Evolutionary conservation across 2,329 filamentous ascomycete species (phyloP).

Genomic region (Trichophyton rubrum): DNA sequence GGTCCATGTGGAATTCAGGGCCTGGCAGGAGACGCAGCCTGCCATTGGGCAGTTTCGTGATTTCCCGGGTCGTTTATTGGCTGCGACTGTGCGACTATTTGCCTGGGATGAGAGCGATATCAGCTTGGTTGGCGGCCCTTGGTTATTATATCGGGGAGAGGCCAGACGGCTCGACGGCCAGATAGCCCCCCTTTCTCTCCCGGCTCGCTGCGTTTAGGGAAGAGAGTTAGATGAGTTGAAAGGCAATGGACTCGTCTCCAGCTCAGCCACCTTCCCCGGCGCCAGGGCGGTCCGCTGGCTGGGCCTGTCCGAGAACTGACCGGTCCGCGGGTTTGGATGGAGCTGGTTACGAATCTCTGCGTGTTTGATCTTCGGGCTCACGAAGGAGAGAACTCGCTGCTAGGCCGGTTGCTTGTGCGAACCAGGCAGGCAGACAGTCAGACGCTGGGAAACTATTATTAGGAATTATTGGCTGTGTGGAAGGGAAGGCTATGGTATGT

Average conservation of each 20-base stretch:
- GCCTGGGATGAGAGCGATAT: background rate
- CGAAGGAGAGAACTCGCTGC: background rate
- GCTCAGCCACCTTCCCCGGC: background rate
- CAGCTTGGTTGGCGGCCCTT: too few relatives aligned
- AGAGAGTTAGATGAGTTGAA: background rate
- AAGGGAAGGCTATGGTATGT: background rate
- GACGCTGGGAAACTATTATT: background rate
- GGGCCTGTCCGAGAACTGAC: background rate
- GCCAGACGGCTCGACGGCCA: background rate
- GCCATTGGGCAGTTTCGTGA: background rate
- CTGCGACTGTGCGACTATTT: background rate
- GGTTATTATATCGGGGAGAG: too few relatives aligned
- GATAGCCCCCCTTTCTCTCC: background rate
- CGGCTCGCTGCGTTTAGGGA: background rate
- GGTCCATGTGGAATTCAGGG: background rate
- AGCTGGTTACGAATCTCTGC: background rate
- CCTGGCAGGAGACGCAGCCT: background rate
- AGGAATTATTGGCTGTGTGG: background rate
- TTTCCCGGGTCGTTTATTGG: background rate
- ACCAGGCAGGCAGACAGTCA: background rate
- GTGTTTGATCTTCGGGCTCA: background rate
- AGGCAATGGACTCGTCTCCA: background rate
- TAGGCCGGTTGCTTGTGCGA: background rate
- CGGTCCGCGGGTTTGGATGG: too few relatives aligned
- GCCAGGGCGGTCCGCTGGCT: background rate